phyloP scores from a whole-genome alignment of 768 basidiomycete species.

The Cantharellus anzutake region DNA sequence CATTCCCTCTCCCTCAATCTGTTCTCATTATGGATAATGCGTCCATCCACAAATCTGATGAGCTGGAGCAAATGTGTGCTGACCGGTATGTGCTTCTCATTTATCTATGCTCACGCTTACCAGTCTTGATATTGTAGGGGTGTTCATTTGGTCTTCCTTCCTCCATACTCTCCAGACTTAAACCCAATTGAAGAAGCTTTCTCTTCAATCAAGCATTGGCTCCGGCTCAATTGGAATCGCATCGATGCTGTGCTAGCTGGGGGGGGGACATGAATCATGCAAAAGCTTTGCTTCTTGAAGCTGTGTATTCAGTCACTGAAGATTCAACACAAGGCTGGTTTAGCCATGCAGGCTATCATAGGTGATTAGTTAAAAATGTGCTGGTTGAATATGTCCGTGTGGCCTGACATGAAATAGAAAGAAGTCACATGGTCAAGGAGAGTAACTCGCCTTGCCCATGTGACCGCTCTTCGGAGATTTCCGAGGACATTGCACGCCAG shows the following conservation, averaged over 20 bases:
- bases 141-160: constrained; percentile 4
- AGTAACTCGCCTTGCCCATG: too few species aligned
- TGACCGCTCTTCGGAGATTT: too few species aligned
- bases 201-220: constrained; percentile 3
- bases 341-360: too few species aligned
- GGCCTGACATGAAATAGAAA: too few species aligned
- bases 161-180: constrained; percentile 9
- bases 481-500: too few species aligned
- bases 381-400: too few species aligned
- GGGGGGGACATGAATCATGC: neutral
- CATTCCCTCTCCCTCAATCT: constrained; percentile 3
- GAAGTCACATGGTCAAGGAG: too few species aligned
- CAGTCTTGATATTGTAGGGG: neutral
- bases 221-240: neutral
- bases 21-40: constrained; percentile 9
- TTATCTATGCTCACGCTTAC: neutral
- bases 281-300: neutral
- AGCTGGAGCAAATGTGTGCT: constrained; percentile 4
- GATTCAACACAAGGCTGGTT: neutral
- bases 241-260: neutral
- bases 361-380: too few species aligned
- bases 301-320: neutral
- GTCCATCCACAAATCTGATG: neutral
- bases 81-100: neutral
- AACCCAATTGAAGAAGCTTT: constrained; percentile 9